These are phyloP conservation scores for Leptographium flavum DNA, from an alignment of 2,329 filamentous ascomycete genomes.

Conservation along the genomic window DNA sequence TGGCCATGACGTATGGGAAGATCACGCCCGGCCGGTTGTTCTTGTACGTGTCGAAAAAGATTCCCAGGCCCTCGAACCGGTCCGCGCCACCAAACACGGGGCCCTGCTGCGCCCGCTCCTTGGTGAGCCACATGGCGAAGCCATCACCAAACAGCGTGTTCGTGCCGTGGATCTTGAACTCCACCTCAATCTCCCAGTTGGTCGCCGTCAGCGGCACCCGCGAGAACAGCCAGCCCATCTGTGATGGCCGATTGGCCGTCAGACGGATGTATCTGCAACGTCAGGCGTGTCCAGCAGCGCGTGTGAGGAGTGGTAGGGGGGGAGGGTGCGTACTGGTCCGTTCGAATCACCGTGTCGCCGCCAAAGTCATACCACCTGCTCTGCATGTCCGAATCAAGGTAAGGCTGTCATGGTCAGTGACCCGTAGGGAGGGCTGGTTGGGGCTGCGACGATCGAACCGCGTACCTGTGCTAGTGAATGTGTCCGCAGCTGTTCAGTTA, in stretches of 20 bases:
- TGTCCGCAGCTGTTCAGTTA: constrained; percentile 54
- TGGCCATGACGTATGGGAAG: constrained; percentile 97
- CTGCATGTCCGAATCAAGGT: constrained; percentile 95
- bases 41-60: constrained; percentile 99
- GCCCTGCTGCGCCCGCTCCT: constrained; percentile 68
- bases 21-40: constrained; percentile 93
- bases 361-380: constrained; percentile 99
- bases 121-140: constrained; percentile 96
- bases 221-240: constrained; percentile 87
- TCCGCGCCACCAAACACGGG: constrained; percentile 80
- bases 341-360: constrained; percentile 75
- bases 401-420: constrained; percentile 46
- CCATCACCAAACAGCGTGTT: constrained; percentile 90
- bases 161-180: constrained; percentile 85
- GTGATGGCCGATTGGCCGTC: constrained; percentile 78
- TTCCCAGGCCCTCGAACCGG: constrained; percentile 81
- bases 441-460: neutral
- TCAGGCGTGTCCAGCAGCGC: neutral
- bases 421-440: neutral
- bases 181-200: constrained; percentile 96
- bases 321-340: constrained; percentile 55
- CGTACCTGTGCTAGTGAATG: constrained; percentile 70
- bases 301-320: neutral
- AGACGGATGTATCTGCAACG: constrained; percentile 70
- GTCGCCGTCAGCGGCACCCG: constrained; percentile 89